Percentiles rank a stretch among this genome's conserved stretches.
Evolutionary conservation across 129 eudicot species (phyloP).

Genomic region (Daucus carota): DH1_v3.0 NC_030385.2:46263501-46264000

Average conservation of each 20-base stretch:
- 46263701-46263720: slow-evolving; percentile 29
- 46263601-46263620: slow-evolving; percentile 24
- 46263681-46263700: slow-evolving; percentile 19
- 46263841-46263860: slow-evolving; percentile 49
- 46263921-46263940: slow-evolving; percentile 51
- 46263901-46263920: slow-evolving; percentile 51
- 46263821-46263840: slow-evolving; percentile 42
- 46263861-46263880: slow-evolving; percentile 55
- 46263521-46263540: slow-evolving; percentile 31
- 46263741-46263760: slow-evolving; percentile 16
- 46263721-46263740: slow-evolving; percentile 31
- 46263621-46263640: slow-evolving; percentile 23
- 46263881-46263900: slow-evolving; percentile 49
- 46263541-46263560: slow-evolving; percentile 30
- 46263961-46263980: slow-evolving; percentile 68
- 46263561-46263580: slow-evolving; percentile 37
- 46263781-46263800: slow-evolving; percentile 37
- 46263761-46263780: slow-evolving; percentile 37
- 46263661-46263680: slow-evolving; percentile 41
- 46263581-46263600: slow-evolving; percentile 43
- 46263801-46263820: slow-evolving; percentile 46
- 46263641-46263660: slow-evolving; percentile 41
- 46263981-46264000: slow-evolving; percentile 47
- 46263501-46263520: slow-evolving; percentile 53
- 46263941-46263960: slow-evolving; percentile 45